Percentiles rank a stretch among this genome's conserved stretches.
These are phyloP conservation scores for Podospora sp. DNA, from an alignment of 495 filamentous ascomycete species.

Conservation along the genomic window DNA sequence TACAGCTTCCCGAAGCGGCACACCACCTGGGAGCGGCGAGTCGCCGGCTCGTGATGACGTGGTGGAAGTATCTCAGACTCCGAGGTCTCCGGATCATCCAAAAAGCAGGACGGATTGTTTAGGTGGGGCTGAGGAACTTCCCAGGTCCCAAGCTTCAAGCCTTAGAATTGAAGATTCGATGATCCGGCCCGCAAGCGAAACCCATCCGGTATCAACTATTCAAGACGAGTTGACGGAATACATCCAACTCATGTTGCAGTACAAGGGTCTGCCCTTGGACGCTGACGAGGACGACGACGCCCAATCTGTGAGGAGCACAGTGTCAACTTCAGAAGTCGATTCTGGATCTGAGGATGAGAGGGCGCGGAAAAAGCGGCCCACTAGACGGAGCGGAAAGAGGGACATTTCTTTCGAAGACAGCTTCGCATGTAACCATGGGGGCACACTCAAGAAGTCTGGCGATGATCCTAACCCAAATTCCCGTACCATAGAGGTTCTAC, in stretches of 20 bases:
- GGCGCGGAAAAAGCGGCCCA: conserved; percentile 25
- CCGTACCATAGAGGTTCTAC: conserved; percentile 74
- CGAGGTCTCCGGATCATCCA: not conserved
- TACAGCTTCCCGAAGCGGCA: conserved; percentile 1
- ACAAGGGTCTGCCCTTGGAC: conserved; percentile 44
- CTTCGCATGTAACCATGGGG: conserved; percentile 49
- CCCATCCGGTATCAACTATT: not conserved
- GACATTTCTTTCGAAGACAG: conserved; percentile 39
- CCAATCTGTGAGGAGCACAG: conserved; percentile 23
- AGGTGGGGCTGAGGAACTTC: not conserved
- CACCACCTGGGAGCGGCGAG: conserved; percentile 22
- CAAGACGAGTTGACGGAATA: conserved; percentile 40
- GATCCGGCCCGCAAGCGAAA: not conserved
- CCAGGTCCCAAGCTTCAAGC: not conserved
- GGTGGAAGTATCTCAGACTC: not conserved
- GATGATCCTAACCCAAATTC: conserved; percentile 60
- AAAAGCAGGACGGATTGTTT: not conserved
- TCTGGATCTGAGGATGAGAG: conserved; percentile 32
- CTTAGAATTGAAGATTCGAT: not conserved
- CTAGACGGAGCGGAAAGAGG: conserved; percentile 21
- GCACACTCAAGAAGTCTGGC: conserved; percentile 30
- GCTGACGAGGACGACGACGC: conserved; percentile 39
- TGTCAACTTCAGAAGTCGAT: conserved; percentile 15
- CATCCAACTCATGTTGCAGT: conserved; percentile 39
- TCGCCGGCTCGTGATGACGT: conserved; percentile 11